Evolutionary conservation across 805 yeast species (phyloP).

Genomic region (Candida boidinii): DNA sequence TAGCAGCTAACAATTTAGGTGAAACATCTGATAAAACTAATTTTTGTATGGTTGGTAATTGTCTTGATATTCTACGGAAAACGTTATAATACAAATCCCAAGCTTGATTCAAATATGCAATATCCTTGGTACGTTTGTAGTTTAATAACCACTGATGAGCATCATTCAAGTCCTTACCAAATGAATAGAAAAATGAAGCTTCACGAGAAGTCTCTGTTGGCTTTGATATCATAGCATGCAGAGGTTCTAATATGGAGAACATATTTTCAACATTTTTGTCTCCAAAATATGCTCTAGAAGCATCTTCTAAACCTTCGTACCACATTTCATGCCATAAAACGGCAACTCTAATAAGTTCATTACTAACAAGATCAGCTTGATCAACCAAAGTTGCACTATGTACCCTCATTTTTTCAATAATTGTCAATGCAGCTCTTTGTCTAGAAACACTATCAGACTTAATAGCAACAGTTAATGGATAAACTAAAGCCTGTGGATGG

Average conservation of each 20-base stretch:
- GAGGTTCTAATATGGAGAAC: constrained; percentile 84
- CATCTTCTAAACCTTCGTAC: constrained; percentile 97
- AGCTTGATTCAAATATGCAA: constrained; percentile 86
- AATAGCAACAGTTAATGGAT: constrained; percentile 92
- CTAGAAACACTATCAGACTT: constrained; percentile 87
- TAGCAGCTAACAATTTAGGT: constrained; percentile 74
- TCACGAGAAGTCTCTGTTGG: constrained; percentile 93
- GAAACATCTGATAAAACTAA: constrained; percentile 90
- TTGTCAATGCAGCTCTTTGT: constrained; percentile 84
- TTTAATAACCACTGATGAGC: constrained; percentile 92
- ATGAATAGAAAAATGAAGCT: constrained; percentile 84
- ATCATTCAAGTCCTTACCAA: constrained; percentile 86
- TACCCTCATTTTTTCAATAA: constrained; percentile 84
- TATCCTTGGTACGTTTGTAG: constrained; percentile 77
- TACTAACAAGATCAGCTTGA: constrained; percentile 91
- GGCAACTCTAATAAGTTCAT: constrained; percentile 88
- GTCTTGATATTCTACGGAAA: constrained; percentile 83
- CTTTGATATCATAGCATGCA: constrained; percentile 73
- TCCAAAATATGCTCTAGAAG: constrained; percentile 85
- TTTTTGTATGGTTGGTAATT: constrained; percentile 77
- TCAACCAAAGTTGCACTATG: constrained; percentile 81
- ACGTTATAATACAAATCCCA: constrained; percentile 97
- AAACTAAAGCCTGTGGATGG: constrained; percentile 95
- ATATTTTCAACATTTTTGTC: constrained; percentile 92
- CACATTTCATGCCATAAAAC: constrained; percentile 97